phyloP scores from a whole-genome alignment of 2,329 filamentous ascomycete genomes.

The Xylaria digitata region DNA sequence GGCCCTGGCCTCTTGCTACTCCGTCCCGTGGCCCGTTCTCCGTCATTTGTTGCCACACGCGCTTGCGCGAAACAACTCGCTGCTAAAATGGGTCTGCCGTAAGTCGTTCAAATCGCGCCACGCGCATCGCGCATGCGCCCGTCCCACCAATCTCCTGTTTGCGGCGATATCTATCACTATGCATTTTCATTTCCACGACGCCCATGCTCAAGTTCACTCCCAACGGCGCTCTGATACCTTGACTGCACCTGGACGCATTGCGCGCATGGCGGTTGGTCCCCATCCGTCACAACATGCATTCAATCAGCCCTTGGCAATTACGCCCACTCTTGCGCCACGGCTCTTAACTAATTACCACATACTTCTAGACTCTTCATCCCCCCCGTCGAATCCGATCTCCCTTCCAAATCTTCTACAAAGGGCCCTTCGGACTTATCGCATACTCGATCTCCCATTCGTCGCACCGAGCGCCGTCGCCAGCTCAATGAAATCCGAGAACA shows the following conservation, averaged over 20 bases:
- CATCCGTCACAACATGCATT: constrained; percentile 13
- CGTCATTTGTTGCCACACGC: constrained; percentile 22
- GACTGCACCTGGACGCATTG: neutral
- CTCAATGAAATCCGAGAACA: constrained; percentile 51
- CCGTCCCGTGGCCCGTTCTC: constrained; percentile 6
- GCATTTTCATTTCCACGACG: constrained; percentile 8
- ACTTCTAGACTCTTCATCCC: constrained; percentile 58
- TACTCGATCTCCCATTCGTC: constrained; percentile 57
- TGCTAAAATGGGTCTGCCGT: constrained; percentile 60
- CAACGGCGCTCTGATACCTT: neutral
- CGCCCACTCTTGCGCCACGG: constrained; percentile 13
- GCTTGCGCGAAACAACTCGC: constrained; percentile 36
- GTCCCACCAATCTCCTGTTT: constrained; percentile 4
- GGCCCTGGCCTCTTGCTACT: constrained; percentile 18
- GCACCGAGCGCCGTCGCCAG: constrained; percentile 49
- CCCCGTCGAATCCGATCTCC: constrained; percentile 58
- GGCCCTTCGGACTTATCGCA: constrained; percentile 41
- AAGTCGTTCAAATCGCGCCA: constrained; percentile 51
- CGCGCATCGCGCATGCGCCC: constrained; percentile 35
- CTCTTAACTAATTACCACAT: constrained; percentile 31
- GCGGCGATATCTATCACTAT: constrained; percentile 17
- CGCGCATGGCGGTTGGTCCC: neutral
- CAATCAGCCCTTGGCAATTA: neutral
- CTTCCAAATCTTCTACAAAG: constrained; percentile 52
- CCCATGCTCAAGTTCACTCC: neutral